These are phyloP conservation scores for Protomyces inundatus DNA, from an alignment of 1,139 yeast species.

Conservation along the genomic window DNA sequence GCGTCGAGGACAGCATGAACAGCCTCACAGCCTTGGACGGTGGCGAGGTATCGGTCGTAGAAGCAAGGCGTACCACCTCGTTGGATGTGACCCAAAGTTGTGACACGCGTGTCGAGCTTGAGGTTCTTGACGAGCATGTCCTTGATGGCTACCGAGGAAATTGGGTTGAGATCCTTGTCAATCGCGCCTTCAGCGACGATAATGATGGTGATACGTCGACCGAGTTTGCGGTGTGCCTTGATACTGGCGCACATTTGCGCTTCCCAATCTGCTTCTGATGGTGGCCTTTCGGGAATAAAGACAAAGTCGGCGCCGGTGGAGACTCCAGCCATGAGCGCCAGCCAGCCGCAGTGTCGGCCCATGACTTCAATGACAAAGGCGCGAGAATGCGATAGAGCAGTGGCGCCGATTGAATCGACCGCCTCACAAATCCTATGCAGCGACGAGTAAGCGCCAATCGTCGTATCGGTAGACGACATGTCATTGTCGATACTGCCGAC, in stretches of 20 bases:
- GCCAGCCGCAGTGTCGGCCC: constrained; percentile 99
- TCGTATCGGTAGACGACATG: constrained; percentile 93
- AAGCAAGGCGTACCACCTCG: constrained; percentile 99
- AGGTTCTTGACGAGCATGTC: constrained; percentile 64
- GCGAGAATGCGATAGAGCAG: constrained; percentile 93
- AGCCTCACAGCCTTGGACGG: constrained; percentile 96
- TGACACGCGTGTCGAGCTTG: constrained; percentile 89
- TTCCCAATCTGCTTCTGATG: constrained; percentile 56
- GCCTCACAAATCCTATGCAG: constrained; percentile 88
- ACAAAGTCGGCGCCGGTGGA: constrained; percentile 94
- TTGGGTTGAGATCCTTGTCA: constrained; percentile 72
- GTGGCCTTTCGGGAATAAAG: constrained; percentile 88
- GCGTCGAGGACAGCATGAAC: constrained; percentile 84
- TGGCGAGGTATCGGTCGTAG: constrained; percentile 80
- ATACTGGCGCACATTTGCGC: constrained; percentile 49
- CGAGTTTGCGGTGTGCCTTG: constrained; percentile 66
- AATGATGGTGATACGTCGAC: constrained; percentile 89
- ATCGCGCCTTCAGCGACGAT: constrained; percentile 98
- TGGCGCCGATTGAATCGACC: constrained; percentile 92
- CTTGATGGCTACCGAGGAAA: constrained; percentile 72
- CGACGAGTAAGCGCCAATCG: constrained; percentile 94
- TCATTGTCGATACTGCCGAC: constrained; percentile 98
- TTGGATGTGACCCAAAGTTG: constrained; percentile 94
- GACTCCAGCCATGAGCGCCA: constrained; percentile 92
- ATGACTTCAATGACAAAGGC: constrained; percentile 97